phyloP scores from a whole-genome alignment of 2,329 filamentous ascomycete species.

The Fusarium goolgardi region DNA sequence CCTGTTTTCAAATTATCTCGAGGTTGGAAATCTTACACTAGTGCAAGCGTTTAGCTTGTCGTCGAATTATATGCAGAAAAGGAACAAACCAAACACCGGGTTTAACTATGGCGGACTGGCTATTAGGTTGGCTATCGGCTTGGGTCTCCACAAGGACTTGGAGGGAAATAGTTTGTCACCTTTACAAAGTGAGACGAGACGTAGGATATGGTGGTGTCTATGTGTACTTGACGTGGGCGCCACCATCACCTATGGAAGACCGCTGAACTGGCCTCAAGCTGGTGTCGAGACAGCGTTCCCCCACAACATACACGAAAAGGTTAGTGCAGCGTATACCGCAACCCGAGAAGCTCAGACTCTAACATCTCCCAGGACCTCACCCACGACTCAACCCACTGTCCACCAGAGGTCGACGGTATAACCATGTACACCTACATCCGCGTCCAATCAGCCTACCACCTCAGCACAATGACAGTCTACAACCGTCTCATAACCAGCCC shows the following conservation, averaged over 20 bases:
- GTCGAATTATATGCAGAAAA: constrained; percentile 28
- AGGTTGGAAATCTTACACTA: constrained; percentile 26
- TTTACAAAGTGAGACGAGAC: constrained; percentile 26
- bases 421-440: constrained; percentile 29
- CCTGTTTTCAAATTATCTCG: constrained; percentile 29
- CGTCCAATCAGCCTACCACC: constrained; percentile 32
- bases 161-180: constrained; percentile 8
- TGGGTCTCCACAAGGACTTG: constrained; percentile 32
- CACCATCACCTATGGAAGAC: constrained; percentile 27
- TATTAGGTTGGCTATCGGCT: constrained; percentile 11
- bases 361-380: constrained; percentile 9
- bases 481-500: constrained; percentile 36
- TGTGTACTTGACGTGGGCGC: constrained; percentile 29
- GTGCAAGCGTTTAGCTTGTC: constrained; percentile 26
- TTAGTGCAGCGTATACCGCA: neutral
- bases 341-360: neutral
- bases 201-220: constrained; percentile 32
- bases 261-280: constrained; percentile 29
- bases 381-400: constrained; percentile 12
- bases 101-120: constrained; percentile 31
- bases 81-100: constrained; percentile 29
- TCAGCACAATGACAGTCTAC: constrained; percentile 32
- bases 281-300: constrained; percentile 30
- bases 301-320: constrained; percentile 29
- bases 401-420: constrained; percentile 26